Base-by-base conservation (phyloP, 176 grass and related monocot genomes). In the Leersia perrieri region DNA sequence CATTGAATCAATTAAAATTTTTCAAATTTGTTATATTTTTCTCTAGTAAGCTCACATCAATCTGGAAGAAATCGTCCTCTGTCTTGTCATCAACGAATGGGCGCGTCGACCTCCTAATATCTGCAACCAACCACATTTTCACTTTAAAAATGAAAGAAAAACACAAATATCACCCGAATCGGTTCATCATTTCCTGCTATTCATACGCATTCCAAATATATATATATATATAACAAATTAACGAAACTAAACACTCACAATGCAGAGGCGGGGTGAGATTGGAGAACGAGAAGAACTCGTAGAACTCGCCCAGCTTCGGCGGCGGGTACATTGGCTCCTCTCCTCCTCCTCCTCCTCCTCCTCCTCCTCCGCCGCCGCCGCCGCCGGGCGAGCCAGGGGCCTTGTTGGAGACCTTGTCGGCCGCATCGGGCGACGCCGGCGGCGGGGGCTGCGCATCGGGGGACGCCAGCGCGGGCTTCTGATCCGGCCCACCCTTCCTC, bases 231-330 rank as follows among this genome's bases (percentile, higher is more conserved):
- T n/a, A 73, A 28, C 22, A 39, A 64, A 33, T 4, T 1, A 66
- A 26, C 27, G 29, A 73, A 12, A 23, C 22, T 47, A 34, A 34
- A 40, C n/a, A 60, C 85, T 63, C 47, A 98, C 95, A 98, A 53
- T 98, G 90, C 25, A 98, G 77, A 3, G 95, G 95, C 44, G 92
- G 87, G 6, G 88, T 74, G 58, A 95, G 92, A 78, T 98, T 64
- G 8, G 95, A 93, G 83, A 98, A 95, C 22, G 95, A 95, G 86
- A 98, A 93, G 88, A 98, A 98, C 22, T 98, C 95, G 75, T 98
- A 98, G 80, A 95, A 98, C 70, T 98, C 81, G 29, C 79, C 88
- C 25, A 98, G 92, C 74, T 98, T 94, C 22, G 95, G 92, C 22
- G 95, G 88, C 73, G 95, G 95, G 81, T 98, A 98, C 86, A 98